Base-by-base conservation (phyloP, 148 eudicot genomes). In the Beta vulgaris region DNA sequence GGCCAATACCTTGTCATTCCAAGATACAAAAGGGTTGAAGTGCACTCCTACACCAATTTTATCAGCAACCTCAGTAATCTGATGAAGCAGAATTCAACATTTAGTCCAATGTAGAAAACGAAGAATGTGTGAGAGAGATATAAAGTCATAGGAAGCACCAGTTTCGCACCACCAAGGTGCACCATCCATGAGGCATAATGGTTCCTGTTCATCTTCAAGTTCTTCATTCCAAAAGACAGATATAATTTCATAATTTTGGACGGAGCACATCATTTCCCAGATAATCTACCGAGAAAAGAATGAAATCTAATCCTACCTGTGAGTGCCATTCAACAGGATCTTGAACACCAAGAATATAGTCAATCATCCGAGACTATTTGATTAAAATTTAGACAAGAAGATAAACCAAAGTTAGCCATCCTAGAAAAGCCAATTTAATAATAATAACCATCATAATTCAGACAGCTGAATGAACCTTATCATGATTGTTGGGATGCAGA, bases 301-400 rank as follows among this genome's bases (percentile, higher is more conserved):
- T 6, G 39, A 14, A 66, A 32, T 40, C 55, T 12, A 73, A 62
- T 15, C 85, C 40, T 70, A 87, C 98, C 91, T 90, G 90, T 28
- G 90, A 68, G 83, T 95, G 99, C 99, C 99, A 95, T 81, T 88
- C 83, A 42, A 69, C 75, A 76, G 99, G 99, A 92, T 95, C 82
- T 54, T 81, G 73, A 28, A 92, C 98, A 70, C 98, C 99, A 76
- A 92, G 82, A 82, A 92, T 88, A 80, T 89, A 91, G 85, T 92
- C 99, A 51, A 88, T 83, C 99, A 95, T 95, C 13, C 90, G 90
- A 44, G 90, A 84, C 97, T 93, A 81, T 10, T 55, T 2, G 55
- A 44, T 58, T 42, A 71, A 68, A 29, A 76, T 62, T 34, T 34
- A 21, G 42, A 48, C 76, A 71, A 55, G 55, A 68, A 69, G 72